phyloP scores from a whole-genome alignment of 78 protist species.

The Salpingoeca rosetta region DNA sequence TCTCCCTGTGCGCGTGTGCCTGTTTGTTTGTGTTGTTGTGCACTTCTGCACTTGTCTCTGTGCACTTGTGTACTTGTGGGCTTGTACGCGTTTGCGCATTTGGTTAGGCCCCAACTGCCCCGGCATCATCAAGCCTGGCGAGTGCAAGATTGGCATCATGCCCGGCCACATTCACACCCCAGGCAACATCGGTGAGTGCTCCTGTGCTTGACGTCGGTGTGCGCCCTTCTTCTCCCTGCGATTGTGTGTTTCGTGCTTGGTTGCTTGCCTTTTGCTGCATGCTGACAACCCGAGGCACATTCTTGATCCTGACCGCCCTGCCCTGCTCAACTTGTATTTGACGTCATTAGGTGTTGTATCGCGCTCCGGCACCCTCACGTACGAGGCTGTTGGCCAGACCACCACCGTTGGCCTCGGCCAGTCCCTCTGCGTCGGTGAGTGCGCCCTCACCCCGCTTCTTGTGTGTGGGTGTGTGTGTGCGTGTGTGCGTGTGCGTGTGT shows the following conservation, averaged over 20 bases:
- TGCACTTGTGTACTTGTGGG: too few relatives aligned
- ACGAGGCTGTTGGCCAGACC: constrained; percentile 98
- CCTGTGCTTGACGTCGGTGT: not conserved
- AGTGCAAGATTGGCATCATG: constrained; percentile 99
- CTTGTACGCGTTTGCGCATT: too few relatives aligned
- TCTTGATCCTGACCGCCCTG: too few relatives aligned
- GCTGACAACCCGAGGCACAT: too few relatives aligned
- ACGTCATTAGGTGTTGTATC: constrained; percentile 69
- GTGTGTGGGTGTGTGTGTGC: too few relatives aligned
- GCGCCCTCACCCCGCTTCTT: too few relatives aligned
- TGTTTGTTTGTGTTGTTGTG: too few relatives aligned
- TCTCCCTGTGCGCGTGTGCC: too few relatives aligned
- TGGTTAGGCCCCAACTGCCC: constrained; percentile 81
- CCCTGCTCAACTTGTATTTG: too few relatives aligned
- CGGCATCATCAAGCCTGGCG: constrained; percentile 97
- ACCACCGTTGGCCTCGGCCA: constrained; percentile 91
- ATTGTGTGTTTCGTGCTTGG: not conserved
- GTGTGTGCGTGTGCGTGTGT: too few relatives aligned
- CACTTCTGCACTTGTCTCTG: too few relatives aligned
- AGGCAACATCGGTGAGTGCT: constrained; percentile 81
- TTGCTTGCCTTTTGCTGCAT: not conserved
- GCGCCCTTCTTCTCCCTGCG: not conserved
- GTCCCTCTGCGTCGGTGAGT: constrained; percentile 82
- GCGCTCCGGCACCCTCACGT: constrained; percentile 98
- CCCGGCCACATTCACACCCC: constrained; percentile 96